Base-by-base conservation (phyloP, 139 green algal species). In the Gonium pectorale region DNA sequence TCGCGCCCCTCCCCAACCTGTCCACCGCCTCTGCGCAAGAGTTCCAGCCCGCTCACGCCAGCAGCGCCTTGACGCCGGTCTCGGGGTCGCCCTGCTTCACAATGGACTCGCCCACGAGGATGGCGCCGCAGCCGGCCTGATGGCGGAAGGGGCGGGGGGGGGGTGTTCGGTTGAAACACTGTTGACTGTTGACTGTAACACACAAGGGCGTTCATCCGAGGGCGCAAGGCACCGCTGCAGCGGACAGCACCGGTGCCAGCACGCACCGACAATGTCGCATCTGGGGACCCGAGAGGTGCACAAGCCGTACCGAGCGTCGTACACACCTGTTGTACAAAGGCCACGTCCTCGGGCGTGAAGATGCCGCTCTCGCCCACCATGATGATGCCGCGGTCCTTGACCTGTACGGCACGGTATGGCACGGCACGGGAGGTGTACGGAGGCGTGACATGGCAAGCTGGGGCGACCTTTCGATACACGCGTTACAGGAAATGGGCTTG, bases 281-380 rank as follows among this genome's bases (percentile, higher is more conserved):
- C n/a, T n/a, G n/a, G n/a, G n/a, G n/a, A n/a, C n/a, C n/a, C 59
- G 27, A 26, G 33, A 21, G 27, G 33, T 31, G 59, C 22, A 9
- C n/a, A 21, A 21, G 59, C 31, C 3, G 60, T 2, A 5, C 37
- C 31, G 22, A 68, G 60, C 3, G 38, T 29, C 5, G 11, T 9
- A 4, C 83, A 21, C 62, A 88, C 89, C 67, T 90, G 82, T 88
- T 98, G 94, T 64, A 98, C 93, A 49, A 95, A 91, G 5, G 92
- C 91, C 40, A 99, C 94, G 87, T 99, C 95, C 5, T 96, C 96
- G 8, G 94, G 94, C 0, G 96, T 98, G 86, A 99, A 99, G 80
- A 99, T 99, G 69, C 97, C 98, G 44, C 87, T 96, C 92, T 99
- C 98, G 1, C 96, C 96, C 17, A 98, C 95, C 92, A 99, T 95